Conservation (phyloP, 768 basidiomycete genomes). For the Cantharellus anzutake region DNA sequence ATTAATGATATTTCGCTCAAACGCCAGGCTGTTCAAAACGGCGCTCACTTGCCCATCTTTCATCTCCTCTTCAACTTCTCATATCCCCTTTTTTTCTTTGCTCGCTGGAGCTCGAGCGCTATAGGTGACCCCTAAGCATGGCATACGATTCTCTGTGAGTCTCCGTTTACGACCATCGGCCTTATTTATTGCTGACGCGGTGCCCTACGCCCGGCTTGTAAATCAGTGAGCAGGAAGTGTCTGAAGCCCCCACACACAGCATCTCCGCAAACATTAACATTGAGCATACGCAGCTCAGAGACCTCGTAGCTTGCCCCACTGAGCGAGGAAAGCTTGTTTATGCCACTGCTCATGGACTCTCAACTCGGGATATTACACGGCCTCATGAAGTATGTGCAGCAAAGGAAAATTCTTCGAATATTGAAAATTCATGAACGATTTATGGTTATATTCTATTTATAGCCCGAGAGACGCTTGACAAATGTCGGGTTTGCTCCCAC, state of each 20-base stretch:
- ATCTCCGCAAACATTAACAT: not conserved
- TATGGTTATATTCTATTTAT: not conserved
- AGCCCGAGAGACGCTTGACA: not conserved
- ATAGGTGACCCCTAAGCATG: no score
- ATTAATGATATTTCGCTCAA: no score
- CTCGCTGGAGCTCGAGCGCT: no score
- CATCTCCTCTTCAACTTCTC: no score
- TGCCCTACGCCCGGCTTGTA: no score
- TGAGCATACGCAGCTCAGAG: slow-evolving; percentile 7
- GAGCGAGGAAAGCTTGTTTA: slow-evolving; percentile 4
- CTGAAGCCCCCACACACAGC: not conserved
- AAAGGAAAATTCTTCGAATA: not conserved
- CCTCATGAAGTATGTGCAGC: not conserved
- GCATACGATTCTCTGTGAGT: no score
- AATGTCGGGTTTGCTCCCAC: slow-evolving; percentile 6
- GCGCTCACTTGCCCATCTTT: no score
- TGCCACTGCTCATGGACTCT: slow-evolving; percentile 1
- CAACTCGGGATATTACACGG: not conserved
- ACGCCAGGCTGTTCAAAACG: no score
- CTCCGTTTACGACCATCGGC: no score
- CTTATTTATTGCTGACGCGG: no score
- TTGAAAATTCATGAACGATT: not conserved
- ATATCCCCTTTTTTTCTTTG: no score
- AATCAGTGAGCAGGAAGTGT: no score
- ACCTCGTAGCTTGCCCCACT: slow-evolving; percentile 6